Evolutionary conservation across 192 early-diverging fungal genomes (phyloP).

Genomic region (Backusella liffmaniae): DNA sequence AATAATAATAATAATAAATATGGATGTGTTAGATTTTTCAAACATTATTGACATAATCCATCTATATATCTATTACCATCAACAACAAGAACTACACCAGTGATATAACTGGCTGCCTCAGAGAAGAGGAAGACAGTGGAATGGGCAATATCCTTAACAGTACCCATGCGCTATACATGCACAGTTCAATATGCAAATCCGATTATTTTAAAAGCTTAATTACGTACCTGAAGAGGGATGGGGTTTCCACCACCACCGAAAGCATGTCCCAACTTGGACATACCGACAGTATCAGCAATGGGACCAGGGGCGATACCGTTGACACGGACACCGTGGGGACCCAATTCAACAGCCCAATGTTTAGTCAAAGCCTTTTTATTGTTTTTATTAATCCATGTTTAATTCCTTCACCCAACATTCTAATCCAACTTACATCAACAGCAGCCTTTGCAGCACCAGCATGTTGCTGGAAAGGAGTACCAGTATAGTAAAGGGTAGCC

Average conservation of each 20-base stretch:
- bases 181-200: not conserved
- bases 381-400: constrained; percentile 22
- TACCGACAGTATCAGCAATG: constrained; percentile 22
- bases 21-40: not conserved
- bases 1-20: not conserved
- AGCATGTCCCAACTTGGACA: constrained; percentile 1
- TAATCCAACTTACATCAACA: constrained; percentile 27
- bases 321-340: constrained; percentile 64
- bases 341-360: constrained; percentile 69
- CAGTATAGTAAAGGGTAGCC: constrained; percentile 65
- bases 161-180: constrained; percentile 36
- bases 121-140: constrained; percentile 66
- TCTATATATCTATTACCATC: constrained; percentile 21
- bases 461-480: constrained; percentile 43
- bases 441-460: constrained; percentile 34
- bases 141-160: constrained; percentile 65
- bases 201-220: no score
- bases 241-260: not conserved
- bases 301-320: constrained; percentile 16
- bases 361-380: constrained; percentile 55
- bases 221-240: constrained; percentile 28
- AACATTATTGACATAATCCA: not conserved
- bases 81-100: constrained; percentile 44
- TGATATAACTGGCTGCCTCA: constrained; percentile 61
- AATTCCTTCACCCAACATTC: not conserved